Percentiles rank a stretch among this genome's conserved stretches.
phyloP scores from a whole-genome alignment of 441 rosid species.

The Populus hybrid region DNA sequence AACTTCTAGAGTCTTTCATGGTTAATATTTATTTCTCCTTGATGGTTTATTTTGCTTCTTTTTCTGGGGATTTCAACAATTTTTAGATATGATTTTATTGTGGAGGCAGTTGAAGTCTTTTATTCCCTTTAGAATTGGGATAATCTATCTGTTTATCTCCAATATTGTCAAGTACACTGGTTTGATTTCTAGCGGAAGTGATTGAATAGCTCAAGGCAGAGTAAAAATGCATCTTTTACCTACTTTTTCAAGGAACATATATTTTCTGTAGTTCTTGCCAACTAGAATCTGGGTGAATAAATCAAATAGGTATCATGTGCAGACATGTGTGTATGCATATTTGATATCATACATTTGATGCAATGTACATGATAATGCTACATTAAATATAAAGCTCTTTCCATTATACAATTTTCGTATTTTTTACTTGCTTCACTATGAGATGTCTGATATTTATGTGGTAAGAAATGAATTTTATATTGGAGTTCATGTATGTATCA shows the following conservation, averaged over 20 bases:
- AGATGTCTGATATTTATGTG: background rate
- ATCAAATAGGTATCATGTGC: background rate
- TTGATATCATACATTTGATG: background rate
- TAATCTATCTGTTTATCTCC: background rate
- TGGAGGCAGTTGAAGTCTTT: background rate
- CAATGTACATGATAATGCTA: background rate
- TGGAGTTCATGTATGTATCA: background rate
- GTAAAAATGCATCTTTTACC: background rate
- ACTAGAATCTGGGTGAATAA: background rate
- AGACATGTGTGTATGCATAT: background rate
- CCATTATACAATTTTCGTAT: background rate
- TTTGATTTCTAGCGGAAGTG: background rate
- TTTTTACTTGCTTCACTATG: background rate
- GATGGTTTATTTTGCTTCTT: background rate
- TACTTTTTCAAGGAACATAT: background rate
- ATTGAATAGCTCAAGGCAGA: background rate
- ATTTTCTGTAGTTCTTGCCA: background rate
- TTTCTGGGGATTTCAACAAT: background rate
- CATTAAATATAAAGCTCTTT: background rate
- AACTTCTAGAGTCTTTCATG: background rate
- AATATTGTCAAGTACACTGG: background rate
- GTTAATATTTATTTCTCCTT: background rate
- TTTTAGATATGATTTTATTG: background rate
- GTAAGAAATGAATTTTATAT: background rate
- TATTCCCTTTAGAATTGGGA: background rate